Base-by-base conservation (phyloP, 257 asterid genomes). In the Asclepias syriaca region DNA sequence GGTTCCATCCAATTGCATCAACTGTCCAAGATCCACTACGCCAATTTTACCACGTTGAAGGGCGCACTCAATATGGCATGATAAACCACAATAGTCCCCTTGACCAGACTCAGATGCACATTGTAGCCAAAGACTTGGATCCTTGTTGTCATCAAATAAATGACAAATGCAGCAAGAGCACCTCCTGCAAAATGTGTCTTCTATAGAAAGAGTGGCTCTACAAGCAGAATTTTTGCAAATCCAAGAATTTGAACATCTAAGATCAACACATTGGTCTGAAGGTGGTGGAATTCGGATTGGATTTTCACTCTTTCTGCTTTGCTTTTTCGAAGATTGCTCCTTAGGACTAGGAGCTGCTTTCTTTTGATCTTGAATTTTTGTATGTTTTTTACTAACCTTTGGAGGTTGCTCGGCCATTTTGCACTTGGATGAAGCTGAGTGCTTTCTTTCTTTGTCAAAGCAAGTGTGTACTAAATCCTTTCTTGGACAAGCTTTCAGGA, bases 161-260 rank as follows among this genome's bases (percentile, higher is more conserved):
- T 89, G 96, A 70, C 95, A 92, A 60, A 90, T 89, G 81, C 96
- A 92, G 78, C 96, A 92, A 64, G 96, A 88, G 82, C 96, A 92
- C 83, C 97, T 87, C 86, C 82, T 92, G 85, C 96, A 89, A 77
- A 92, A 92, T 66, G 88, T 75, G 83, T 86, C 96, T 40, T 90
- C 92, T 10, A 79, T 83, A 19, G 96, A 84, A 69, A 87, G 83
- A 78, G 88, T 66, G 40, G 96, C 90, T 68, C 98, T 83, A 69
- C 96, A 92, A 59, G 96, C 96, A 51, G 90, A 82, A 73, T 92
- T 89, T 78, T 85, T 88, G 78, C 97, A 92, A 74, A 87, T 81
- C 90, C 90, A 88, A 6, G 90, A 81, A 77, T 80, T 84, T 54
- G 85, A 74, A 75, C 82, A 78, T 65, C 81, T 80, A 56, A 64